These are phyloP conservation scores for Brettanomyces bruxellensis DNA, from an alignment of 805 yeast species.

Conservation along the genomic window DNA sequence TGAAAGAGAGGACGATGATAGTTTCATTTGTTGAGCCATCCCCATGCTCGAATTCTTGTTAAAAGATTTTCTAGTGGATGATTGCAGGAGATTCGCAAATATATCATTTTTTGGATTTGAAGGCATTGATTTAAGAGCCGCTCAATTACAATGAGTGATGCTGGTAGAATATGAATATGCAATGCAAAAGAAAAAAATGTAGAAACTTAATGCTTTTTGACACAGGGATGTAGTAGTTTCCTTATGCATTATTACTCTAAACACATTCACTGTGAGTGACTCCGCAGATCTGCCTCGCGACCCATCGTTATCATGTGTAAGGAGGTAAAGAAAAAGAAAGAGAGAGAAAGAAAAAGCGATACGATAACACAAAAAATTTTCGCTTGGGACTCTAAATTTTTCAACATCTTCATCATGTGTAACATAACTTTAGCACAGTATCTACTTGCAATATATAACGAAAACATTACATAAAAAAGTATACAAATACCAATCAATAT, in stretches of 20 bases:
- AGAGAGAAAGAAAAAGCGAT: too few species aligned
- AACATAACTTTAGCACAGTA: neutral
- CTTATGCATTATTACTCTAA: too few species aligned
- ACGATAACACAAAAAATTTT: slow-evolving; percentile 2
- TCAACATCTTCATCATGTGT: neutral
- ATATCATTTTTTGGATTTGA: slow-evolving; percentile 24
- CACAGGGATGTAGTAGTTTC: too few species aligned
- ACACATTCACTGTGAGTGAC: too few species aligned
- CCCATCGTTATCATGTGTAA: too few species aligned
- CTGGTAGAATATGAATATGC: too few species aligned
- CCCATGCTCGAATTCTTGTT: slow-evolving; percentile 20
- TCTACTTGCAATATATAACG: neutral
- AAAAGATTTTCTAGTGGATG: slow-evolving; percentile 12
- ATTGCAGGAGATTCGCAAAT: slow-evolving; percentile 32
- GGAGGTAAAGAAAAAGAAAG: too few species aligned
- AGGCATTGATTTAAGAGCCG: too few species aligned
- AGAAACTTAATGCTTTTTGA: too few species aligned
- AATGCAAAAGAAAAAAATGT: too few species aligned
- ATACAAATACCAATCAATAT: slow-evolving; percentile 27
- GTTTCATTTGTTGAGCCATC: slow-evolving; percentile 26
- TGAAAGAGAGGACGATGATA: neutral
- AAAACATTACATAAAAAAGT: neutral
- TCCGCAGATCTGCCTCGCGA: too few species aligned
- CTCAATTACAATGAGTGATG: too few species aligned
- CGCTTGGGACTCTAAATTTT: neutral